A percentile compares a stretch with the other conserved stretches of the same genome.
These are phyloP conservation scores for Eutrema salsugineum DNA, from an alignment of 441 rosid species.

Conservation along the genomic window DNA sequence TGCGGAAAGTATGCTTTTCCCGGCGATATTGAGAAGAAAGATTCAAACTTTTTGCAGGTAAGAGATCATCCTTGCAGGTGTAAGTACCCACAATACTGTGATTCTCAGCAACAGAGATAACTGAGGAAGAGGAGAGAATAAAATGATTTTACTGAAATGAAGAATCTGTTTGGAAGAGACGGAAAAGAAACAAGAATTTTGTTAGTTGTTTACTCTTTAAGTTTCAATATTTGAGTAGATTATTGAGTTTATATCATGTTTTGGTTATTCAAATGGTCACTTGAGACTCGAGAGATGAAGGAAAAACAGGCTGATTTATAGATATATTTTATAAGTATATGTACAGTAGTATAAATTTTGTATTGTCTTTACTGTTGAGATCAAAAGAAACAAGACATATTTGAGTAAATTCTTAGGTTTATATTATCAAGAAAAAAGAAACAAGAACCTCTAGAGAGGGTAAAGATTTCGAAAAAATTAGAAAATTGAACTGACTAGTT, in stretches of 20 bases:
- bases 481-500: too few relatives aligned
- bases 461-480: too few relatives aligned
- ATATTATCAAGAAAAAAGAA: too few relatives aligned
- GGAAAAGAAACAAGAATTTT: neutral
- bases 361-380: too few relatives aligned
- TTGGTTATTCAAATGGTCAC: neutral
- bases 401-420: too few relatives aligned
- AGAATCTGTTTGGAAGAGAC: neutral
- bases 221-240: neutral
- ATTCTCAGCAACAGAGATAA: conserved; percentile 44
- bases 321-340: neutral
- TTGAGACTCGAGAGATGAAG: neutral
- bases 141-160: neutral
- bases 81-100: conserved; percentile 71
- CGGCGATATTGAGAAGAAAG: neutral
- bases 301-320: neutral
- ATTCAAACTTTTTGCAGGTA: conserved; percentile 48
- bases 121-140: neutral
- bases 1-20: neutral
- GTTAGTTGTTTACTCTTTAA: neutral
- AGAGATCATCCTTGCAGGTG: conserved; percentile 70
- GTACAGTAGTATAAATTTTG: too few relatives aligned
- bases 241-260: neutral
- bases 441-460: too few relatives aligned
- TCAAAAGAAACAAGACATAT: too few relatives aligned